phyloP scores from a whole-genome alignment of 495 filamentous ascomycete species.

The Pseudoneurospora amorphoporcata region DNA sequence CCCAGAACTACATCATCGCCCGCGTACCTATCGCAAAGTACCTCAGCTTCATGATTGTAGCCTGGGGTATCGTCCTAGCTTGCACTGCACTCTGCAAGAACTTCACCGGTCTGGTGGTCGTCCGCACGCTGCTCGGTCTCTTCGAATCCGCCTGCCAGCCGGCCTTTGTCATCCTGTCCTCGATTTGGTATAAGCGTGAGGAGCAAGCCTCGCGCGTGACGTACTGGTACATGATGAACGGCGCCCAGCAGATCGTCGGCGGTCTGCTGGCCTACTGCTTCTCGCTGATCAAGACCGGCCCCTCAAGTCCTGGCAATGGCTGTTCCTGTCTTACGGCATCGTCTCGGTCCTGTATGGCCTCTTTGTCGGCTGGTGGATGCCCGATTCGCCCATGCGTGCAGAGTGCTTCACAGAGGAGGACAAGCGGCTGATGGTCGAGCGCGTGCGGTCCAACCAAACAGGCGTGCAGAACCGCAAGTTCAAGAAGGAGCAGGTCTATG shows the following conservation, averaged over 20 bases:
- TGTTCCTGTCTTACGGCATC: constrained; percentile 42
- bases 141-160: constrained; percentile 61
- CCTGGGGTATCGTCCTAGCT: constrained; percentile 49
- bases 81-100: constrained; percentile 48
- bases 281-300: constrained; percentile 34
- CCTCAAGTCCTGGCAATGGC: constrained; percentile 43
- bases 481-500: constrained; percentile 32
- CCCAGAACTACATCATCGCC: constrained; percentile 43
- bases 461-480: constrained; percentile 55
- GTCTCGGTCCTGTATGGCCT: constrained; percentile 45
- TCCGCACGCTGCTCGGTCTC: constrained; percentile 54
- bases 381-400: constrained; percentile 53
- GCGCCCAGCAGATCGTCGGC: constrained; percentile 45
- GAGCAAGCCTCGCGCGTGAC: constrained; percentile 56
- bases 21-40: constrained; percentile 46
- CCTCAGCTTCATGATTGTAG: constrained; percentile 48
- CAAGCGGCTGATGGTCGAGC: constrained; percentile 47
- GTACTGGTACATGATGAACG: constrained; percentile 67
- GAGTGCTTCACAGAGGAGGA: constrained; percentile 47
- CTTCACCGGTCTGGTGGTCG: constrained; percentile 45
- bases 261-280: constrained; percentile 48
- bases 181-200: constrained; percentile 65
- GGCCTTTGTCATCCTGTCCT: constrained; percentile 48
- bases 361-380: constrained; percentile 51
- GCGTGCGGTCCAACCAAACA: constrained; percentile 50